Evolutionary conservation across 768 basidiomycete genomes (phyloP).

Genomic region (Serendipita sp.): DNA sequence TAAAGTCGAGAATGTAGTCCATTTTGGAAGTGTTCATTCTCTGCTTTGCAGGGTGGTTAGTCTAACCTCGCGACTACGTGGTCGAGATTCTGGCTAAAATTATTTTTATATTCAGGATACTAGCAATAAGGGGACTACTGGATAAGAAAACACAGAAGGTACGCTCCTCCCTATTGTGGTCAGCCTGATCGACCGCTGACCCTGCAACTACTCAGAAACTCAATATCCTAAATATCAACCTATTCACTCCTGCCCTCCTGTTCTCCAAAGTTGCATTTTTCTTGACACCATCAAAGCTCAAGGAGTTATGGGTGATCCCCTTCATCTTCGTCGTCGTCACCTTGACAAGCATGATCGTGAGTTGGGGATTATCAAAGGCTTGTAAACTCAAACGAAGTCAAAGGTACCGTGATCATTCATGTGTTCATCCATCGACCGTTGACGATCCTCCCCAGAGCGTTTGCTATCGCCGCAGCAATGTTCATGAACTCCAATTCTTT

Average conservation of each 20-base stretch:
- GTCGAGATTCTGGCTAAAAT: not conserved
- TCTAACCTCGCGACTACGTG: not conserved
- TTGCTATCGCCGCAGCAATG: conserved; percentile 67
- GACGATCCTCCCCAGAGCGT: conserved; percentile 30
- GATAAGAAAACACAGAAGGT: conserved; percentile 86
- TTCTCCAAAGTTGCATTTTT: conserved; percentile 95
- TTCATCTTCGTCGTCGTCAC: conserved; percentile 74
- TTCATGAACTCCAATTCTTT: conserved; percentile 93
- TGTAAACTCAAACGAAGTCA: conserved; percentile 62
- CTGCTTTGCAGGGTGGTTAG: conserved; percentile 53
- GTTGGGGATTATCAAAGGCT: conserved; percentile 42
- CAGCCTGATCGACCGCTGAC: not conserved
- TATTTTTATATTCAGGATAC: conserved; percentile 24
- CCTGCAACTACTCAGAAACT: conserved; percentile 33
- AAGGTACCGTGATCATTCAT: conserved; percentile 30
- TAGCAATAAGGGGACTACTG: conserved; percentile 63
- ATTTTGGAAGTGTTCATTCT: conserved; percentile 79
- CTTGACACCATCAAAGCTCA: conserved; percentile 68
- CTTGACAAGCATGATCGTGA: conserved; percentile 46
- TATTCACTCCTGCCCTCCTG: conserved; percentile 76
- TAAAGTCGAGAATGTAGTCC: conserved; percentile 33
- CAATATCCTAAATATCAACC: conserved; percentile 67
- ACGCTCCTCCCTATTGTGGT: conserved; percentile 11
- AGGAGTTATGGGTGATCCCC: conserved; percentile 72
- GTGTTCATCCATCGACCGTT: not conserved